Percentiles rank a stretch among this genome's conserved stretches.
These are phyloP conservation scores for Cercospora beticola DNA, from an alignment of 2,329 filamentous ascomycete genomes.

Conservation along the genomic window DNA sequence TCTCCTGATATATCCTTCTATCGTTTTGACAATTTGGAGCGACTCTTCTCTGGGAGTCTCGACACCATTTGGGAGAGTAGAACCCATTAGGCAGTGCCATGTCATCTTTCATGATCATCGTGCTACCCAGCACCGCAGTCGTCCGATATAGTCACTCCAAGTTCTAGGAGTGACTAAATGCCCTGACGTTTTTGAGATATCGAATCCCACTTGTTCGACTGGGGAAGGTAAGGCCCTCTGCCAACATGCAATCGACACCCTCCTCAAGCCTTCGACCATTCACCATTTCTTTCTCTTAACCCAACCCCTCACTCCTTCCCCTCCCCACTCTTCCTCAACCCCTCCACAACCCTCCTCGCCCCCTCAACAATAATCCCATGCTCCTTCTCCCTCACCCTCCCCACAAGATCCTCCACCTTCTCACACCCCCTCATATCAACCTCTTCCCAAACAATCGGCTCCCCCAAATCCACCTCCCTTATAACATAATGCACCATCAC, in stretches of 20 bases:
- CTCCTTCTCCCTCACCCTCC: conserved; percentile 73
- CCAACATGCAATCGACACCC: no score
- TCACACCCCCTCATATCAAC: conserved; percentile 63
- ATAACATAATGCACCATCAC: conserved; percentile 87
- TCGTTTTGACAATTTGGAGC: background rate
- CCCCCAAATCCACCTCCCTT: conserved; percentile 73
- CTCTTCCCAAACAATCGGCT: conserved; percentile 68
- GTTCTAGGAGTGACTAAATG: no score
- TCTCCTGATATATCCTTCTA: background rate
- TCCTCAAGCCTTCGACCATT: background rate
- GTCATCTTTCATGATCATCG: no score
- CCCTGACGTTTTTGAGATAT: no score
- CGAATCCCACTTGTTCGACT: no score
- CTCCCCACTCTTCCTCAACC: background rate
- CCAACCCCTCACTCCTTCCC: background rate
- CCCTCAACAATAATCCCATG: conserved; percentile 78
- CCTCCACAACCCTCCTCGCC: conserved; percentile 53
- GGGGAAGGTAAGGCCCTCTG: no score
- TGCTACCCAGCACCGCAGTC: no score
- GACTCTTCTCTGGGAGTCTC: background rate
- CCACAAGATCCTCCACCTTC: conserved; percentile 64
- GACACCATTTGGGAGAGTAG: no score
- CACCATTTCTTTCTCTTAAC: background rate
- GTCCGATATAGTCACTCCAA: no score
- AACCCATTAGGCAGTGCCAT: no score